Percentiles rank a stretch among this genome's conserved stretches.
phyloP scores from a whole-genome alignment of 352 stramenopile species.

The Pythium brassicae region DNA sequence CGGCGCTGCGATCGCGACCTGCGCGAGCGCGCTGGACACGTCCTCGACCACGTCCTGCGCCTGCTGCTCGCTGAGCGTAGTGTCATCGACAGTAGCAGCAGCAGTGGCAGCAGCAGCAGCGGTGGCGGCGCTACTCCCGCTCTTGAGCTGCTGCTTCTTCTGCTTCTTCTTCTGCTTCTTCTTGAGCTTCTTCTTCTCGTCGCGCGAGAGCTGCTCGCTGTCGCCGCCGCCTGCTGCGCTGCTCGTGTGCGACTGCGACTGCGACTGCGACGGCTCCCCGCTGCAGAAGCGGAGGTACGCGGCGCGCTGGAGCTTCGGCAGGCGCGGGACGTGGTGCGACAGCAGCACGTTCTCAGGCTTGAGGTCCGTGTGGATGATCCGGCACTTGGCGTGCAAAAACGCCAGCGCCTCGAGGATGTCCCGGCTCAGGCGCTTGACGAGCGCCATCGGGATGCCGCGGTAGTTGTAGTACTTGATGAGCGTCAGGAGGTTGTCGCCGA shows the following conservation, averaged over 20 bases:
- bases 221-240: conserved; percentile 16
- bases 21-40: conserved; percentile 2
- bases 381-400: conserved; percentile 96
- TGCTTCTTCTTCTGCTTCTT: conserved; percentile 93
- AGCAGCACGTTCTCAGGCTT: conserved; percentile 99
- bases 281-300: conserved; percentile 41
- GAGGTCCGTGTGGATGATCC: conserved; percentile 99
- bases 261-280: not conserved
- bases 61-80: not conserved
- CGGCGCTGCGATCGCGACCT: conserved; percentile 2
- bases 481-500: conserved; percentile 97
- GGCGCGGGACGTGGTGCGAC: conserved; percentile 61
- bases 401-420: conserved; percentile 96
- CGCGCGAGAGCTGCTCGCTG: conserved; percentile 43
- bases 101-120: conserved; percentile 1
- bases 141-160: conserved; percentile 82
- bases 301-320: conserved; percentile 60
- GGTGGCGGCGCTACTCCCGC: conserved; percentile 19
- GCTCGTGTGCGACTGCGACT: conserved; percentile 36
- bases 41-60: not conserved
- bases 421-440: conserved; percentile 93
- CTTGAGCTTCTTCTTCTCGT: conserved; percentile 94
- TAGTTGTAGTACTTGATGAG: conserved; percentile 99
- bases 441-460: conserved; percentile 92
- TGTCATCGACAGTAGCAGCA: not conserved